Base-by-base conservation (phyloP, 2,329 filamentous ascomycete species). In the Malbranchea cinnamomea region DNA sequence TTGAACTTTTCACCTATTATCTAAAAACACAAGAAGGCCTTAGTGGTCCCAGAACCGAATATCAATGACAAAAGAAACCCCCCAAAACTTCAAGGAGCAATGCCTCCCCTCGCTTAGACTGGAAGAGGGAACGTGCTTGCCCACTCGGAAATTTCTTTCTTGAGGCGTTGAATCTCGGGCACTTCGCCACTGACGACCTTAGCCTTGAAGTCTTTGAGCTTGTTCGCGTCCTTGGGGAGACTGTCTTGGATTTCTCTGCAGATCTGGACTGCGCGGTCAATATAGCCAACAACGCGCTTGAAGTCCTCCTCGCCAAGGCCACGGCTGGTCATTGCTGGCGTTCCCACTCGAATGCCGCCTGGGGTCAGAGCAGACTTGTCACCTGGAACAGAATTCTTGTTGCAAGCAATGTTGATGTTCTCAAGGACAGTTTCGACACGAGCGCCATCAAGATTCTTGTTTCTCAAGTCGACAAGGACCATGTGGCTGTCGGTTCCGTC, bases 181-280 rank as follows among this genome's bases (percentile, higher is more conserved):
- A 92, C 68, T 50, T 78, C 71, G 41, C 83, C 85, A 43, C 68
- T 63, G 35, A 79, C 72, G 38, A 93, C 82, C 71, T 83, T 87
- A 54, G 74, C 75, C 71, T 87, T 91, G 78, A 98, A 95, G 68
- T 98, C 89, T 76, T 95, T 95, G 59, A 92, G 81, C 75, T 91
- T 94, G 75, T 95, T 98, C 50, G 82, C 83, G 60, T 89, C 80
- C 74, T 94, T 94, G 57, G 89, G 87, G 14, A 95, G 72, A 41
- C 68, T 64, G 36, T 54, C 67, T 67, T 95, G 89, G 47, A 92
- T 68, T 52, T 85, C 75, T 71, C 84, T 83, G 70, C 78, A 81
- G 52, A 95, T 70, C 65, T 81, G 81, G 68, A 95, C 80, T 57
- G 74, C 71, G 50, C 76, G 68, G 57, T 92, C 82, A 46, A 95